phyloP scores from a whole-genome alignment of 176 grass and related monocot genomes.

The Aegilops speltoides region DNA sequence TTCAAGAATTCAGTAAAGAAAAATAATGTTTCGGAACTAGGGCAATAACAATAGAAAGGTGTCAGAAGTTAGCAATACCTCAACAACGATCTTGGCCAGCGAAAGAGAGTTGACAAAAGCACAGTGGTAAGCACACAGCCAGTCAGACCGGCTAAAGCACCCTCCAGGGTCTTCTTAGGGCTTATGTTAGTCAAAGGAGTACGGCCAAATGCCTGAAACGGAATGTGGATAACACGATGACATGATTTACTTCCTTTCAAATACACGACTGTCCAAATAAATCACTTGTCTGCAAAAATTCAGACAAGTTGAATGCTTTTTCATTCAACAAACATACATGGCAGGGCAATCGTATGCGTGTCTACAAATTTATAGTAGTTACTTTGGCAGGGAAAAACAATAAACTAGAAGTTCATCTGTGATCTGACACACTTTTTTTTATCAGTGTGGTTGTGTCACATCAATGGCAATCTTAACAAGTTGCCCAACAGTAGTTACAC shows the following conservation, averaged over 20 bases:
- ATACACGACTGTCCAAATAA: not conserved
- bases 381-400: not conserved
- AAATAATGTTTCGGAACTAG: not conserved
- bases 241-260: slow-evolving; percentile 33
- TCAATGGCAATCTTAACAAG: not conserved
- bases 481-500: slow-evolving; percentile 5
- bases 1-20: not conserved
- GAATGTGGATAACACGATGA: slow-evolving; percentile 18
- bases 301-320: not conserved
- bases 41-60: slow-evolving; percentile 5
- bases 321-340: not conserved
- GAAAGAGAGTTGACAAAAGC: slow-evolving; percentile 61
- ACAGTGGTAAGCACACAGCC: slow-evolving; percentile 85
- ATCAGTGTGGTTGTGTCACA: not conserved
- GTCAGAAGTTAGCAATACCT: slow-evolving; percentile 44
- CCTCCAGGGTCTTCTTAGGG: slow-evolving; percentile 96
- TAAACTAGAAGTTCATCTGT: not conserved
- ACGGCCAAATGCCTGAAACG: slow-evolving; percentile 82
- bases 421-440: not conserved
- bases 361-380: slow-evolving; percentile 16
- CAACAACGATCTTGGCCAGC: slow-evolving; percentile 69
- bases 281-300: not conserved
- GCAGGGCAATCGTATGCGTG: not conserved
- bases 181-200: slow-evolving; percentile 92
- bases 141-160: slow-evolving; percentile 81